Evolutionary conservation across 2,329 filamentous ascomycete genomes (phyloP).

Genomic region (Corinectria fuckeliana): DNA sequence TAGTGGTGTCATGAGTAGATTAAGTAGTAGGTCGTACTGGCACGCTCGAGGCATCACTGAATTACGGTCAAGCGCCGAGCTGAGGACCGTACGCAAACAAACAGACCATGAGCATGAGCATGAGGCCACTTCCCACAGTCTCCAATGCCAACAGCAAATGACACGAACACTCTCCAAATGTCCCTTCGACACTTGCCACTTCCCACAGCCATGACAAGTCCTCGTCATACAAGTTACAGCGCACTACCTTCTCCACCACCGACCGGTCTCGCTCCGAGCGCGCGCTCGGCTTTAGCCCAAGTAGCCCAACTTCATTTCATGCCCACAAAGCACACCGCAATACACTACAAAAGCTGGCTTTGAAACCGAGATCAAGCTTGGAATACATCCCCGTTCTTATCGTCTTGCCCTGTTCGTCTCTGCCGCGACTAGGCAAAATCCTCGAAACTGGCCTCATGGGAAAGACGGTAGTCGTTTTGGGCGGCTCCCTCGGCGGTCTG

Average conservation of each 20-base stretch:
- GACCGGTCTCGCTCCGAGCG: conserved; percentile 18
- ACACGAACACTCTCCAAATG: neutral
- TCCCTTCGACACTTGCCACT: neutral
- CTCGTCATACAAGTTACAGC: conserved; percentile 16
- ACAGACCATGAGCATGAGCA: neutral
- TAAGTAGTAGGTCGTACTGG: too few species aligned
- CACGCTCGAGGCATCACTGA: neutral
- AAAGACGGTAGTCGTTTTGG: conserved; percentile 61
- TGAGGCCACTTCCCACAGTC: conserved; percentile 4
- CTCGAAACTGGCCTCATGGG: conserved; percentile 44
- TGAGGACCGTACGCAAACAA: neutral
- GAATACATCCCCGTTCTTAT: neutral
- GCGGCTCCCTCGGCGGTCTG: conserved; percentile 61
- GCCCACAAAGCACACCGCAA: conserved; percentile 6
- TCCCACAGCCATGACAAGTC: neutral
- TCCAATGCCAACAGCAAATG: neutral
- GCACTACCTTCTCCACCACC: conserved; percentile 14
- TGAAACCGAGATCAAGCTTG: too few species aligned
- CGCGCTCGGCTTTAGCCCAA: conserved; percentile 12
- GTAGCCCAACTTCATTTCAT: conserved; percentile 3
- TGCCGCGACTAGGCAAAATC: neutral
- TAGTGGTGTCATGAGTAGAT: conserved; percentile 5
- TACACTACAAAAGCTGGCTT: neutral
- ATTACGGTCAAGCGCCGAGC: neutral
- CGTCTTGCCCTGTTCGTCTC: neutral